Conservation (phyloP, 768 basidiomycete genomes). For the Lactarius psammicola region DNA sequence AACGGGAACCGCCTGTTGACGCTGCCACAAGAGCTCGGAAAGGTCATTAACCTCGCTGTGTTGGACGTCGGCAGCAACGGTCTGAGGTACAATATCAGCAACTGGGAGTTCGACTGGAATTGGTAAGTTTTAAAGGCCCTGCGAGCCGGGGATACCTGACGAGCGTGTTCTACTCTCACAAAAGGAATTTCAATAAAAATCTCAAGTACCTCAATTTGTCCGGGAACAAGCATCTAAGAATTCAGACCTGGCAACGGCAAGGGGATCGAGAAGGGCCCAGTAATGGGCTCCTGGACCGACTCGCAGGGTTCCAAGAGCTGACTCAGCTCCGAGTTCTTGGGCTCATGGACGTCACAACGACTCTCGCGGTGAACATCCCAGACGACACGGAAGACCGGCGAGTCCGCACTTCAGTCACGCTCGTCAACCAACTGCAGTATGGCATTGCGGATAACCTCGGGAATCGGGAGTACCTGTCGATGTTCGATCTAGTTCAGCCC, state of each 20-base stretch:
- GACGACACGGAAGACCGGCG: conserved; percentile 87
- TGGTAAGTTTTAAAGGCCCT: conserved; percentile 57
- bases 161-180: conserved; percentile 9
- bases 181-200: conserved; percentile 94
- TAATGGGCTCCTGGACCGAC: conserved; percentile 31
- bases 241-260: conserved; percentile 68
- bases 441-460: conserved; percentile 95
- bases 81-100: conserved; percentile 95
- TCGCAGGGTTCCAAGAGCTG: conserved; percentile 88
- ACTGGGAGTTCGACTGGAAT: conserved; percentile 99
- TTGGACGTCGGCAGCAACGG: conserved; percentile 93
- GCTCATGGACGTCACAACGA: conserved; percentile 92
- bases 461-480: conserved; percentile 70
- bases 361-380: conserved; percentile 58
- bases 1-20: conserved; percentile 95
- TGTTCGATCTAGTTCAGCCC: conserved; percentile 90
- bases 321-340: conserved; percentile 83
- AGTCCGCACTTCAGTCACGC: conserved; percentile 85
- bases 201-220: conserved; percentile 94
- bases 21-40: conserved; percentile 85
- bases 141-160: neutral
- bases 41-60: conserved; percentile 71
- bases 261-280: conserved; percentile 36
- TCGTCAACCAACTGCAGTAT: conserved; percentile 90
- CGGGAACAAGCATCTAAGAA: conserved; percentile 94